Base-by-base conservation (phyloP, 345 rosid species). In the Rhodomyrtus tomentosa region DNA sequence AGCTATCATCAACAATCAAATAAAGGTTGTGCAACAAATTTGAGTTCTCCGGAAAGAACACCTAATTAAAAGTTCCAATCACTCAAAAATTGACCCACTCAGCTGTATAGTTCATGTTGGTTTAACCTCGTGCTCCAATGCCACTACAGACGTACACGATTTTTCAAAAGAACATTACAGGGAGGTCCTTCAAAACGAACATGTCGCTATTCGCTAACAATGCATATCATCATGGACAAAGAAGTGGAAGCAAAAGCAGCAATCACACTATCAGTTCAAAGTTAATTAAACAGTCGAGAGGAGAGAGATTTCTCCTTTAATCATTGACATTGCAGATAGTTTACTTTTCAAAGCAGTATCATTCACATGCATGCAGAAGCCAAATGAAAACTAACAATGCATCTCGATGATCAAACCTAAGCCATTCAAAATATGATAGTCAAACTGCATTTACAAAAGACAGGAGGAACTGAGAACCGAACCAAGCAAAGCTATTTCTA, bases 81-180 rank as follows among this genome's bases (percentile, higher is more conserved):
- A 4, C 42, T 62, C 76, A 15, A 11, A 62, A 1, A 32, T 62
- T 62, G 76, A 4, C 76, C 6, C 1, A 3, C 76, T 32, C 0
- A 10, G 76, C 42, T 1, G 6, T 32, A 32, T 32, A 18, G 42
- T 2, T 32, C 9, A 32, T 8, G 7, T 62, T 0, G 6, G 76
- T 10, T 16, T 18, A 16, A 16, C 12, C 12, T 32, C 42, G 0
- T 1, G 76, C 76, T 0, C 76, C 45, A 1, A 22, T 1, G 12
- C 45, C 76, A 18, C 10, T 8, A 32, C 12, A 62, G 22, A 16
- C 24, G 32, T 15, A 59, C 40, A 7, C 0, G 74, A 21, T 29
- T 62, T 22, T 29, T 62, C 40, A 29, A 62, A 62, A 1, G 2
- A 62, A 29, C 3, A 10, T 59, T 16, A 40, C 15, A 29, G 40